A percentile compares a stretch with the other conserved stretches of the same genome.
Conservation (phyloP, 257 asterid species). For the Fraxinus americana region DNA sequence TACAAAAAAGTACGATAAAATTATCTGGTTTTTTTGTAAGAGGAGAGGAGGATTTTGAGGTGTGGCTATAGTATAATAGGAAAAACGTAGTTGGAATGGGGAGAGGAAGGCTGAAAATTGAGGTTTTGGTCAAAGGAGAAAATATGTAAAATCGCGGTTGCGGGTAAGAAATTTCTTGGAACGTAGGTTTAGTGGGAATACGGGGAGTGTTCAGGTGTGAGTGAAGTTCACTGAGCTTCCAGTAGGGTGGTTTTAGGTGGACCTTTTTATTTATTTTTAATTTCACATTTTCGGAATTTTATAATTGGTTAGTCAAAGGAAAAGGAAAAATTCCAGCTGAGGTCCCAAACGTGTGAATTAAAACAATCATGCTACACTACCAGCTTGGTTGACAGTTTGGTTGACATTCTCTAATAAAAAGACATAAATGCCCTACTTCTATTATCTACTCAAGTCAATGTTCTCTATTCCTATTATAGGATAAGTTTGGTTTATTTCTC, state of each 20-base stretch:
- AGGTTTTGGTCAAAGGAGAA: neutral
- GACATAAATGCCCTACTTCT: too few species aligned
- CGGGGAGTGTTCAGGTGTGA: neutral
- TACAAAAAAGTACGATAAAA: neutral
- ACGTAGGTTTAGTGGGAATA: neutral
- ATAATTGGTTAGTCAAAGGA: too few species aligned
- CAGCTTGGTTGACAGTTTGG: too few species aligned
- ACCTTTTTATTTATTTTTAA: neutral
- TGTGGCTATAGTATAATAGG: neutral
- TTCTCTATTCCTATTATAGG: too few species aligned
- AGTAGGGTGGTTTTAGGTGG: neutral
- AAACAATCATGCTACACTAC: too few species aligned
- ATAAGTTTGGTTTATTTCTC: too few species aligned
- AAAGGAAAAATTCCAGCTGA: too few species aligned
- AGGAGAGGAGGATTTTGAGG: neutral
- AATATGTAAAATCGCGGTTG: too few species aligned
- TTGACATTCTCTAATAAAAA: too few species aligned
- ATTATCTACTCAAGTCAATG: too few species aligned
- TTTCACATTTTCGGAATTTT: too few species aligned
- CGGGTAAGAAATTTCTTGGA: constrained; percentile 7
- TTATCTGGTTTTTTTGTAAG: constrained; percentile 15
- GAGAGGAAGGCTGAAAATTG: neutral
- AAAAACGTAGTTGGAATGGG: constrained; percentile 19
- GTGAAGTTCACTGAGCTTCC: neutral
- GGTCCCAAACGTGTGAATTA: too few species aligned